A percentile compares a stretch with the other conserved stretches of the same genome.
These are phyloP conservation scores for Pseudogymnoascus pannorum DNA, from an alignment of 2,329 filamentous ascomycete species.

Conservation along the genomic window DNA sequence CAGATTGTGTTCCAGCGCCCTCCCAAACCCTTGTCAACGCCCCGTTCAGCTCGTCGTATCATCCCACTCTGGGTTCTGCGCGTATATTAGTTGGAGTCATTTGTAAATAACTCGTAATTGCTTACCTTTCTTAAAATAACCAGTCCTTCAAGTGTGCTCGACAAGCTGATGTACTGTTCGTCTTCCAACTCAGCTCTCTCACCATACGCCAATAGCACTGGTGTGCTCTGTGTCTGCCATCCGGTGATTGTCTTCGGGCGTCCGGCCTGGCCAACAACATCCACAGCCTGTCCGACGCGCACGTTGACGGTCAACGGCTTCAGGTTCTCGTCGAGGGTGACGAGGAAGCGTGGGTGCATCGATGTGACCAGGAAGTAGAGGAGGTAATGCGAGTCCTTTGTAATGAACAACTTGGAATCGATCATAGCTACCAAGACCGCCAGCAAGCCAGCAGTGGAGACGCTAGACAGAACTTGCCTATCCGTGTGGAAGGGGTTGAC, in stretches of 20 bases:
- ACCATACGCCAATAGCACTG: conserved; percentile 86
- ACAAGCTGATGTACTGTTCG: conserved; percentile 91
- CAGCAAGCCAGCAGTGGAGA: conserved; percentile 81
- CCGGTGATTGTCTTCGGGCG: conserved; percentile 98
- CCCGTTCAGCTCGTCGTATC: conserved; percentile 15
- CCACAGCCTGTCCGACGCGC: conserved; percentile 92
- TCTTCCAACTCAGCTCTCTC: conserved; percentile 96
- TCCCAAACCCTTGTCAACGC: conserved; percentile 5
- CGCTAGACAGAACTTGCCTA: conserved; percentile 86
- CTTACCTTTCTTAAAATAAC: conserved; percentile 95
- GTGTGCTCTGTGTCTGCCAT: conserved; percentile 99
- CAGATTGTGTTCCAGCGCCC: conserved; percentile 8
- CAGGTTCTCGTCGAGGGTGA: conserved; percentile 90
- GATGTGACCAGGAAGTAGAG: conserved; percentile 96
- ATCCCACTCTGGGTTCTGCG: conserved; percentile 39
- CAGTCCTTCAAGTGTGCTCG: conserved; percentile 84
- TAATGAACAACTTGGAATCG: conserved; percentile 81
- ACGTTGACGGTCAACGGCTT: conserved; percentile 94
- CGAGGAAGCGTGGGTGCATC: conserved; percentile 93
- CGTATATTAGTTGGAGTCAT: conserved; percentile 7
- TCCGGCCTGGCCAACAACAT: conserved; percentile 94
- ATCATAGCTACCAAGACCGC: conserved; percentile 90
- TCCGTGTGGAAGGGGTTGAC: conserved; percentile 99
- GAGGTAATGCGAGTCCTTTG: conserved; percentile 70
- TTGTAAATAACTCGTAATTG: conserved; percentile 10